phyloP scores from a whole-genome alignment of 768 basidiomycete genomes.

The Lactarius vividus region DNA sequence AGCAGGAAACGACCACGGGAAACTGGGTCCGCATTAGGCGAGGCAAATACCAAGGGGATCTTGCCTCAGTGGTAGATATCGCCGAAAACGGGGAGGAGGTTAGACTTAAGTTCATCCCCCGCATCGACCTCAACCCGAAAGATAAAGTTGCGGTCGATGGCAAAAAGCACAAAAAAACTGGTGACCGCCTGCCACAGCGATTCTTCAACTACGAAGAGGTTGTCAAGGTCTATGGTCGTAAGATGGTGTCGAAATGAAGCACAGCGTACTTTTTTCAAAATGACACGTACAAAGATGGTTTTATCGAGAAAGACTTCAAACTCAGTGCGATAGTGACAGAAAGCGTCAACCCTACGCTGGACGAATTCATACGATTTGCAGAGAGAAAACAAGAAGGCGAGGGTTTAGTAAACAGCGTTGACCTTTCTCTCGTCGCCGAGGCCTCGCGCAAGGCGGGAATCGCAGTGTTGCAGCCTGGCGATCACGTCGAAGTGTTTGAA shows the following conservation, averaged over 20 bases:
- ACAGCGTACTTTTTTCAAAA: conserved; percentile 83
- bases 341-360: conserved; percentile 91
- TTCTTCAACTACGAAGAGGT: conserved; percentile 95
- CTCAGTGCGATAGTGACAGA: conserved; percentile 74
- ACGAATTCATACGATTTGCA: conserved; percentile 92
- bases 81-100: conserved; percentile 92
- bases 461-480: conserved; percentile 92
- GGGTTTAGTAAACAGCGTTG: conserved; percentile 60
- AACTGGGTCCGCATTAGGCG: conserved; percentile 95
- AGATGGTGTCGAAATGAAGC: conserved; percentile 69
- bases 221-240: conserved; percentile 77
- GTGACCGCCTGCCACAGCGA: conserved; percentile 83
- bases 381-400: conserved; percentile 69
- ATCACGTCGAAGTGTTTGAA: conserved; percentile 96
- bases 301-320: conserved; percentile 95
- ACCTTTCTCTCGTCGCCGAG: conserved; percentile 89
- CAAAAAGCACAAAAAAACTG: conserved; percentile 74
- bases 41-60: conserved; percentile 90
- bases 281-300: conserved; percentile 93
- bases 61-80: conserved; percentile 93
- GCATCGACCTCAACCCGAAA: conserved; percentile 91
- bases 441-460: conserved; percentile 90
- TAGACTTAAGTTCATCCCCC: conserved; percentile 91
- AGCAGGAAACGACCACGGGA: conserved; percentile 82
- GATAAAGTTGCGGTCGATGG: conserved; percentile 67